phyloP scores from a whole-genome alignment of 108 stramenopile genomes.

The Pseudonitzschia pungens region DNA sequence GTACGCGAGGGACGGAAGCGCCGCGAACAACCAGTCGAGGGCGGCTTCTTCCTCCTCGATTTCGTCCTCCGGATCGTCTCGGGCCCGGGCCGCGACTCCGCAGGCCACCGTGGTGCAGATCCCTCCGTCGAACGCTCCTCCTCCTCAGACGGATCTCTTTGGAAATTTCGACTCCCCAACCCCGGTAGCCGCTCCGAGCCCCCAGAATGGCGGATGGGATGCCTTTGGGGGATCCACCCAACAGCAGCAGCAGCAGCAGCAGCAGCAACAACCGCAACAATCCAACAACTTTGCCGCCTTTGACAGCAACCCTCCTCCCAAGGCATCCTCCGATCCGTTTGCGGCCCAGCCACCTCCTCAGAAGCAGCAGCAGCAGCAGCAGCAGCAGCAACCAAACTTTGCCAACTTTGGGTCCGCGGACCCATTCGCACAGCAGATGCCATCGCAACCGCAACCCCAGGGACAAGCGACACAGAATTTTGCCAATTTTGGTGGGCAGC shows the following conservation, averaged over 20 bases:
- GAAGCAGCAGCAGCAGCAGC: slow-evolving; percentile 29
- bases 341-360: slow-evolving; percentile 10
- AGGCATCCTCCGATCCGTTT: slow-evolving; percentile 7
- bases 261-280: slow-evolving; percentile 36
- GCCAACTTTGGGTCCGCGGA: slow-evolving; percentile 21
- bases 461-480: slow-evolving; percentile 17
- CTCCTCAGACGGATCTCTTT: slow-evolving; percentile 45
- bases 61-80: too few relatives aligned
- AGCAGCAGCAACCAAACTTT: slow-evolving; percentile 31
- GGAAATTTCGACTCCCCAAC: slow-evolving; percentile 46
- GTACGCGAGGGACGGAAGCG: slow-evolving; percentile 28
- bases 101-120: slow-evolving; percentile 44
- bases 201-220: slow-evolving; percentile 58
- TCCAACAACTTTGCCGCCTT: slow-evolving; percentile 9
- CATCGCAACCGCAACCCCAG: slow-evolving; percentile 28
- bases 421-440: slow-evolving; percentile 33
- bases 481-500: slow-evolving; percentile 29
- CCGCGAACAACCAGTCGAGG: not conserved
- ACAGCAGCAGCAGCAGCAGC: slow-evolving; percentile 30
- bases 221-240: slow-evolving; percentile 57
- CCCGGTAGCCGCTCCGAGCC: slow-evolving; percentile 20
- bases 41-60: not conserved
- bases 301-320: not conserved
- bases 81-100: not conserved
- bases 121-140: slow-evolving; percentile 26